Evolutionary conservation across 805 yeast genomes (phyloP).

Genomic region (Myxozyma nipponensis): DNA sequence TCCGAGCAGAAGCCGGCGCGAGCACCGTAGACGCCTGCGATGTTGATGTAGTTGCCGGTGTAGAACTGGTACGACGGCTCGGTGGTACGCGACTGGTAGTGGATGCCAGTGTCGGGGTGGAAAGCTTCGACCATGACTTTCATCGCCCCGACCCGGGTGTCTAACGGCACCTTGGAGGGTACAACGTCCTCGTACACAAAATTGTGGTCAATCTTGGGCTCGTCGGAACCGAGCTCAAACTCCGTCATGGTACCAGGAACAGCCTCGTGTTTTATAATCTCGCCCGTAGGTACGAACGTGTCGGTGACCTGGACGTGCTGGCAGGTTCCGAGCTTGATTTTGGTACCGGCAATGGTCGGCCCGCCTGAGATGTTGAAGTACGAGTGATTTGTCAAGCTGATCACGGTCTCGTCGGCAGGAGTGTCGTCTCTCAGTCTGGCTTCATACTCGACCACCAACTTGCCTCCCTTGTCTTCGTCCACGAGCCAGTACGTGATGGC

Average conservation of each 20-base stretch:
- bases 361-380: constrained; percentile 48
- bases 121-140: constrained; percentile 43
- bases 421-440: constrained; percentile 39
- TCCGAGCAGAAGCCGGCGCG: constrained; percentile 60
- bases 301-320: constrained; percentile 44
- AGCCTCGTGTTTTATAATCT: constrained; percentile 34
- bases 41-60: constrained; percentile 52
- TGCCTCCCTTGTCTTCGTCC: constrained; percentile 34
- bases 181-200: constrained; percentile 39
- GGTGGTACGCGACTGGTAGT: constrained; percentile 49
- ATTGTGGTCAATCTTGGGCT: constrained; percentile 48
- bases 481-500: constrained; percentile 47
- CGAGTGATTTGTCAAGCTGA: constrained; percentile 60
- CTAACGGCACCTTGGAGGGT: constrained; percentile 36
- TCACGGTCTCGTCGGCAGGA: constrained; percentile 46
- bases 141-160: constrained; percentile 45
- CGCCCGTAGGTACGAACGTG: constrained; percentile 48
- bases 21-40: constrained; percentile 29
- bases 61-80: constrained; percentile 66
- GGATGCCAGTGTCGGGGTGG: constrained; percentile 45
- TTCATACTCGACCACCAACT: constrained; percentile 49
- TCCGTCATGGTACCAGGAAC: constrained; percentile 28
- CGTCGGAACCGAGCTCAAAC: constrained; percentile 35
- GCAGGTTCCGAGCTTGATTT: constrained; percentile 41
- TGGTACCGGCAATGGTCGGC: constrained; percentile 40